Percentiles rank a stretch among this genome's conserved stretches.
These are phyloP conservation scores for Ampelomyces quisqualis DNA, from an alignment of 2,329 filamentous ascomycete genomes.

Conservation along the genomic window DNA sequence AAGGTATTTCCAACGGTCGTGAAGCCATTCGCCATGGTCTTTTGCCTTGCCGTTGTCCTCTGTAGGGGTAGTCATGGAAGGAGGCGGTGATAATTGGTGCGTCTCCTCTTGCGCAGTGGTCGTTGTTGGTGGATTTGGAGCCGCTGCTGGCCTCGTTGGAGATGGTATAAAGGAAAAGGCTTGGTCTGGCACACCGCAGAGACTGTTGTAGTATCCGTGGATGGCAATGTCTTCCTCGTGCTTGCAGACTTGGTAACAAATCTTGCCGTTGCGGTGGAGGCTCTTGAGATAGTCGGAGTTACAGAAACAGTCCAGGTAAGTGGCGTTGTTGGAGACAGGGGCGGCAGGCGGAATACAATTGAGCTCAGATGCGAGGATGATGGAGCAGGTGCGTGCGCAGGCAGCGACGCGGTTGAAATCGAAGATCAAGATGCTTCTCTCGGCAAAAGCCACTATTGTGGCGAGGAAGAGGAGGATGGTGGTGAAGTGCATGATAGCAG, in stretches of 20 bases:
- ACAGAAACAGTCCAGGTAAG: no score
- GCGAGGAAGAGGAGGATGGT: conserved; percentile 49
- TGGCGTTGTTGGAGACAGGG: no score
- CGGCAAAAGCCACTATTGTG: neutral
- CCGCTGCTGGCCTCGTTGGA: neutral
- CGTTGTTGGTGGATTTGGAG: neutral
- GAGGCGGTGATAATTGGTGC: neutral
- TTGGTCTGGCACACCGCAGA: conserved; percentile 3
- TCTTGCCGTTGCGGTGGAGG: conserved; percentile 59
- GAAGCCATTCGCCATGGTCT: conserved; percentile 52
- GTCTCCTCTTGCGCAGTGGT: neutral
- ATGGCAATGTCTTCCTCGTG: conserved; percentile 56
- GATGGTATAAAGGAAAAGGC: neutral
- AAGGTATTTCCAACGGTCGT: conserved; percentile 75
- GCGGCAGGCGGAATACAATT: no score
- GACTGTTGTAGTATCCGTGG: neutral
- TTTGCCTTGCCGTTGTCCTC: conserved; percentile 4
- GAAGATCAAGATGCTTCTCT: neutral
- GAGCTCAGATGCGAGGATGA: conserved; percentile 46
- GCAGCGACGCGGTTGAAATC: conserved; percentile 2
- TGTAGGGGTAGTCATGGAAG: conserved; percentile 11
- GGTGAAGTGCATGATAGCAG: neutral
- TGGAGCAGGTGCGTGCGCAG: conserved; percentile 5
- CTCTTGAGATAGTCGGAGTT: conserved; percentile 60
- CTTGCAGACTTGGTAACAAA: conserved; percentile 64